Base-by-base conservation (phyloP, 805 yeast genomes). In the Yamadazyma sp. region DNA sequence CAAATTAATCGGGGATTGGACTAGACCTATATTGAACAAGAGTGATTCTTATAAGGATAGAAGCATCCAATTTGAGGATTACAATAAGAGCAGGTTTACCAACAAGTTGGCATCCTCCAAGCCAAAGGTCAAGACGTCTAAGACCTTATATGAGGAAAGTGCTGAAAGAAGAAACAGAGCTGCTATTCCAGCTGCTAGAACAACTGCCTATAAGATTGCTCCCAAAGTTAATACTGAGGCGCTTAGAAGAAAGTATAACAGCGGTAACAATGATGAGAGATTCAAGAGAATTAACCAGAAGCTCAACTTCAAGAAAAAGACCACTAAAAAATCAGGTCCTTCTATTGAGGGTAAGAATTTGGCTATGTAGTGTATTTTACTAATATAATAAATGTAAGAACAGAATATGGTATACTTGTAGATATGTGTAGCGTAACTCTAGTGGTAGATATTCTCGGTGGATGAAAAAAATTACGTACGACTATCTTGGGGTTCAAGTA, bases 1-100 rank as follows among this genome's bases (percentile, higher is more conserved):
- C 55, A 80, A 80, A 56, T 69, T 93, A 44, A 84, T 93, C 48
- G 96, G 96, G 17, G 95, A 89, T 59, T 93, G 99, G 99, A 91
- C 97, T 6, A 78, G 99, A 64, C 99, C 99, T 30, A 88, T 93
- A 45, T 86, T 93, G 74, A 95, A 95, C 49, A 83, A 95, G 44
- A 83, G 95, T 3, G 98, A 91, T 62, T 88, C 90, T 52, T 91
- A 90, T 69, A 81, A 93, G 60, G 96, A 91, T 62, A 81, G 86
- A 64, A 71, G 78, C 44, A 82, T 91, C 44, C 75, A 75, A 51
- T 75, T 80, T 44, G 75, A 78, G 44, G 78, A 77, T 31, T 89
- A 85, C 62, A 84, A 83, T 59, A 75, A 77, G 55, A 71, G 70
- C 49, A 72, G 67, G 47, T 73, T 64, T 57, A 66, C 66, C 44